Evolutionary conservation across 2,329 filamentous ascomycete species (phyloP), one percentile per base, ranked within the genome.

Genomic region (Colletotrichum eremochloae): DNA sequence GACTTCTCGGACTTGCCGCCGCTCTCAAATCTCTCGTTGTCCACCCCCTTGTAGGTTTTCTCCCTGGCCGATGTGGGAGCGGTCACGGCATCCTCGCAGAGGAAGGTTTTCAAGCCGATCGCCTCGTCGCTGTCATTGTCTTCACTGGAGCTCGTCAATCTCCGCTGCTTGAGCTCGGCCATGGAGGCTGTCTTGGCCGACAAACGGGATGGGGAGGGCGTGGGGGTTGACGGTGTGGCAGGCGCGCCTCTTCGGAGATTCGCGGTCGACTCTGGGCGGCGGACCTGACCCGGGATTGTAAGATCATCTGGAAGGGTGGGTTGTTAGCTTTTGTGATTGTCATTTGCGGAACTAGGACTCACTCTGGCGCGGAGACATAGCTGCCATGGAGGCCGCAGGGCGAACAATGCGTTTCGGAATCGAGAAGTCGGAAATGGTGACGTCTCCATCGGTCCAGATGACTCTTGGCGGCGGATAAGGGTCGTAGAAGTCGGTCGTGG

Each of bases 81-180:
- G 12, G 31, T 12, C 11, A 40, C 48, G 18, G 5, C 36, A 20
- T 69, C 55, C 46, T 72, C 70, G 0, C 55, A 48, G 11, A 72
- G 70, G 8, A 72, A 72, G 15, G 70, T 70, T n/a, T 46, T 52
- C 70, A 72, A 38, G 3, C 61, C 70, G 3, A 72, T 62, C 8
- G 67, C 60, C n/a, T 56, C 62, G 20, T 64, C 70, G 20, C 62
- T 67, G 14, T 46, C 53, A 4, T 58, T 64, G 9, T 61, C 42
- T 50, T 46, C 46, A 42, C 63, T 38, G 15, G 60, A 61, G 20
- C 15, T 42, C 24, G 40, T 40, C 29, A 65, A 67, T n/a, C 55
- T 55, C 38, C 61, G 50, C n/a, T 62, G 55, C 55, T 65, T 72
- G 46, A 72, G 66, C 55, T 72, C 70, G 55, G 53, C 48, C 70